These are phyloP conservation scores for Colletotrichum karsti DNA, from an alignment of 2,329 filamentous ascomycete genomes.

Conservation along the genomic window DNA sequence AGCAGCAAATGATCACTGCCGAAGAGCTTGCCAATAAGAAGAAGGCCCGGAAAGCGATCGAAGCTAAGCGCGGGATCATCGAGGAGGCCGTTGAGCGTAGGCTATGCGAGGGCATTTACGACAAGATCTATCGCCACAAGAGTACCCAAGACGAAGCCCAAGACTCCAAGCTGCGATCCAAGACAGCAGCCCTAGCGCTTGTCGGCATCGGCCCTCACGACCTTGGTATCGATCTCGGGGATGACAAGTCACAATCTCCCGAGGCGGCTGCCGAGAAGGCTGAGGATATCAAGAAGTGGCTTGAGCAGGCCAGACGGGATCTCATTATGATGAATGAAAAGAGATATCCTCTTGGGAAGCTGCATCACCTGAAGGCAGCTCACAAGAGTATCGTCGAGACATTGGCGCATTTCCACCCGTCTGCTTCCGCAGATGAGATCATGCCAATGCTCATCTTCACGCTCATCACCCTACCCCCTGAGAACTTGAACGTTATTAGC, in stretches of 20 bases:
- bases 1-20: constrained; percentile 90
- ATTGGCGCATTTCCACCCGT: constrained; percentile 70
- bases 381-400: constrained; percentile 97
- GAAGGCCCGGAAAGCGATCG: constrained; percentile 78
- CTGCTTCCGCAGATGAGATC: constrained; percentile 96
- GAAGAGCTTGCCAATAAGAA: constrained; percentile 85
- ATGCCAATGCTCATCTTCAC: constrained; percentile 97
- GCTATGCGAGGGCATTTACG: constrained; percentile 85
- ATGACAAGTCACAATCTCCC: constrained; percentile 60
- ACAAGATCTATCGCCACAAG: constrained; percentile 88
- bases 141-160: constrained; percentile 93
- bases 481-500: constrained; percentile 88
- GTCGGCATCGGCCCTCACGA: constrained; percentile 91
- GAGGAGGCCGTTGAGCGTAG: constrained; percentile 93
- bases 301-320: constrained; percentile 76
- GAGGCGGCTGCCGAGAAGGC: constrained; percentile 67
- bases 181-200: constrained; percentile 88
- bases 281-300: constrained; percentile 75
- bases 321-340: constrained; percentile 86
- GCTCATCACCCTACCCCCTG: constrained; percentile 87
- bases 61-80: constrained; percentile 77
- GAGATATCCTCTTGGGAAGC: constrained; percentile 88
- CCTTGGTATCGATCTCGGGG: constrained; percentile 78
- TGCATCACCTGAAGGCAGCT: constrained; percentile 85
- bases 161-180: constrained; percentile 93